Evolutionary conservation across 768 basidiomycete species (phyloP).

Genomic region (Phaeotremella fagi): DNA sequence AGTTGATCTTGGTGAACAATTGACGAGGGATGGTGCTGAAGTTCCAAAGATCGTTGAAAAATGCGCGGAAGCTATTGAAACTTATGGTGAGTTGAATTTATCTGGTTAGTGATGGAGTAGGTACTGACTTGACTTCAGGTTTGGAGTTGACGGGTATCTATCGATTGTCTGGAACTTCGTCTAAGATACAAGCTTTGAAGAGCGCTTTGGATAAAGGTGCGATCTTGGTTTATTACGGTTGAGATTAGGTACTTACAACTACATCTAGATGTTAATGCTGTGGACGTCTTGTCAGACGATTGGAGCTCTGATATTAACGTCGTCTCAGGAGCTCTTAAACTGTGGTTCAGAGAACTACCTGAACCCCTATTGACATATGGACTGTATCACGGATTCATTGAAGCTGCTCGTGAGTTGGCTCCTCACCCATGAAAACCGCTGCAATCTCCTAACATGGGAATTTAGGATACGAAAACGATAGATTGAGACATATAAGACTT

Average conservation of each 20-base stretch:
- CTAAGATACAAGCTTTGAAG: slow-evolving; percentile 76
- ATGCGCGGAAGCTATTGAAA: slow-evolving; percentile 88
- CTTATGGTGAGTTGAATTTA: slow-evolving; percentile 58
- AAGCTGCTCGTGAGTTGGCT: slow-evolving; percentile 77
- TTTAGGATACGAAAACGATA: slow-evolving; percentile 68
- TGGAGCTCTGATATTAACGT: slow-evolving; percentile 94
- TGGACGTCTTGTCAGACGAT: slow-evolving; percentile 80
- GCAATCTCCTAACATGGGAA: not conserved
- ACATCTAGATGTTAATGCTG: slow-evolving; percentile 67
- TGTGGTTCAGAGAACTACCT: slow-evolving; percentile 94
- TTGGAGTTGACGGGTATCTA: slow-evolving; percentile 82
- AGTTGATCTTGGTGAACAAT: slow-evolving; percentile 85
- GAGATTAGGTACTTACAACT: not conserved
- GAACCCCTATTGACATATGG: slow-evolving; percentile 80
- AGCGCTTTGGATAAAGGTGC: slow-evolving; percentile 78
- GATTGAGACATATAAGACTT: slow-evolving; percentile 86
- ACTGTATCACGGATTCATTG: slow-evolving; percentile 88
- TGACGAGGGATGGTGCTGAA: slow-evolving; percentile 83
- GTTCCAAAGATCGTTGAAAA: slow-evolving; percentile 81
- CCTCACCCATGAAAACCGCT: not conserved
- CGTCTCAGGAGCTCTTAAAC: slow-evolving; percentile 86
- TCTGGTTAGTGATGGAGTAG: not conserved
- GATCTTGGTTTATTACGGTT: slow-evolving; percentile 12
- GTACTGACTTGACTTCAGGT: slow-evolving; percentile 23
- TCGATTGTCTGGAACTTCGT: slow-evolving; percentile 84